Evolutionary conservation across 371 early-diverging fungal species (phyloP).

Genomic region (Rhizopus arrhizus): DNA sequence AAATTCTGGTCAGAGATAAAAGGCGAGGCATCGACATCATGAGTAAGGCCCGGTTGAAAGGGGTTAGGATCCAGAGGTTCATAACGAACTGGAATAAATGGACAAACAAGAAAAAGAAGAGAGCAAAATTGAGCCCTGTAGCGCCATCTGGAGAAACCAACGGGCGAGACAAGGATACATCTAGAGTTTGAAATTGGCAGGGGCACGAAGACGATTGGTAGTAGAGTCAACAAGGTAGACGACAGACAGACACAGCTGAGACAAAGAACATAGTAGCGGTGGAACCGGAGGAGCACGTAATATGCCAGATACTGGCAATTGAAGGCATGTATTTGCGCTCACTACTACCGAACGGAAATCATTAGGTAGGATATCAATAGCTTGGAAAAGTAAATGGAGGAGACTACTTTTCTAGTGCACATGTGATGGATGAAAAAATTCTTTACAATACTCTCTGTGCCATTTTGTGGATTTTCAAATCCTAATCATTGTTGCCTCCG

Average conservation of each 20-base stretch:
- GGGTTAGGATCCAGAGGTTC: neutral
- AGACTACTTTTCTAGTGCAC: neutral
- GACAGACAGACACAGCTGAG: neutral
- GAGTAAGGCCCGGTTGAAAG: neutral
- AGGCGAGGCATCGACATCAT: neutral
- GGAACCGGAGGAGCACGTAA: neutral
- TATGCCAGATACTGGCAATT: neutral
- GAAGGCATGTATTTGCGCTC: neutral
- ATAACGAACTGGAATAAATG: neutral
- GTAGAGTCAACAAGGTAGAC: neutral
- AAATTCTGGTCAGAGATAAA: neutral
- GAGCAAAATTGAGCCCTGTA: neutral
- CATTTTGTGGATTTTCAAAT: no score
- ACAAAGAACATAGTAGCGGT: neutral
- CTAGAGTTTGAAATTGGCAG: neutral
- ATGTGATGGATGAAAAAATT: neutral
- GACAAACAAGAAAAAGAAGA: neutral
- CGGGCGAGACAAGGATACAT: neutral
- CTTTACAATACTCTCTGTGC: no score
- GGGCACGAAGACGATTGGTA: neutral
- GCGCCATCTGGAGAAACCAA: neutral
- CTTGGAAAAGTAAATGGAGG: neutral
- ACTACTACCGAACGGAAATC: neutral
- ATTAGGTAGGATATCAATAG: neutral
- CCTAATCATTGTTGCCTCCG: no score